These are phyloP conservation scores for Pouteria glomerata DNA, from an alignment of 148 eudicot genomes.

Conservation along the genomic window DNA sequence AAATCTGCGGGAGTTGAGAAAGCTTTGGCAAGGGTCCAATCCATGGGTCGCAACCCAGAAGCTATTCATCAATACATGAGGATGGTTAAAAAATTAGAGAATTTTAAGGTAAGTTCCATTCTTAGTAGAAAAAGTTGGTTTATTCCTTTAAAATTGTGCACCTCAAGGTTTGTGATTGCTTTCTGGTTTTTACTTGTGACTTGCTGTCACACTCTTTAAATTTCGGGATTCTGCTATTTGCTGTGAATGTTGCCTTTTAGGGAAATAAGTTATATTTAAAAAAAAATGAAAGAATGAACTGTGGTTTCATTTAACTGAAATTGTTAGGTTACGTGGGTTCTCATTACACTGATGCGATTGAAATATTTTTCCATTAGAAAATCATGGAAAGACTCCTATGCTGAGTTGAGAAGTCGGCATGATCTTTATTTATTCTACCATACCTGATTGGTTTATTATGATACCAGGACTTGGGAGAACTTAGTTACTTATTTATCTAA, in stretches of 20 bases:
- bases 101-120: slow-evolving; percentile 9
- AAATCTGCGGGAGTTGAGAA: slow-evolving; percentile 47
- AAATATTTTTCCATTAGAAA: background rate
- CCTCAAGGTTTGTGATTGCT: background rate
- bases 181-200: background rate
- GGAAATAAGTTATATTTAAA: background rate
- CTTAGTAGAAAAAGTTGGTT: background rate
- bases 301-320: background rate
- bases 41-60: slow-evolving; percentile 62
- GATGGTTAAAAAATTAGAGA: slow-evolving; percentile 25
- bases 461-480: too few species aligned
- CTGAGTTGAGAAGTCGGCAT: too few species aligned
- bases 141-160: background rate
- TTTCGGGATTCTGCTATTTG: background rate
- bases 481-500: too few species aligned
- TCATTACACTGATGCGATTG: background rate
- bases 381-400: background rate
- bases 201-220: background rate
- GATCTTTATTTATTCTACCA: too few species aligned
- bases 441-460: too few species aligned
- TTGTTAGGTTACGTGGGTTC: background rate
- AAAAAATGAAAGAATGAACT: background rate
- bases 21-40: slow-evolving; percentile 59
- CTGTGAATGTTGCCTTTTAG: background rate
- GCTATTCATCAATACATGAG: slow-evolving; percentile 59